Percentiles rank a stretch among this genome's conserved stretches.
These are phyloP conservation scores for Rhizophagus sp. DNA, from an alignment of 192 early-diverging fungal genomes.

Conservation along the genomic window DNA sequence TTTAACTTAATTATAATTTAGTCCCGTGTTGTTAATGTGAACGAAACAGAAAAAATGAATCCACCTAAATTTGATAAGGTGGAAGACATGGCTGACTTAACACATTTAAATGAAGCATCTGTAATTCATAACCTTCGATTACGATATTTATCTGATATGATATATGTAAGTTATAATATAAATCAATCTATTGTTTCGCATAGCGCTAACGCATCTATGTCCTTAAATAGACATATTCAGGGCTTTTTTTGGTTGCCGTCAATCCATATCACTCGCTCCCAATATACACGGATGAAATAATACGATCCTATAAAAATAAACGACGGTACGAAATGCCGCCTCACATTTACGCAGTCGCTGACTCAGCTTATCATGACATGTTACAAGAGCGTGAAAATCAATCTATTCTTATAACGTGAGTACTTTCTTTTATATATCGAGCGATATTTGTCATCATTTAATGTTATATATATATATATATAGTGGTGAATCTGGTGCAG, in stretches of 20 bases:
- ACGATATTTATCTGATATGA: slow-evolving; percentile 86
- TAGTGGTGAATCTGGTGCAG: slow-evolving; percentile 97
- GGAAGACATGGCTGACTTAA: slow-evolving; percentile 98
- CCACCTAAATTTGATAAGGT: slow-evolving; percentile 99
- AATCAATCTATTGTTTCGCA: neutral
- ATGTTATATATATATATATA: slow-evolving; percentile 1
- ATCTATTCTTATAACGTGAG: slow-evolving; percentile 94
- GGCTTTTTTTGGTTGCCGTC: slow-evolving; percentile 96
- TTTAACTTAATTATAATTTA: neutral
- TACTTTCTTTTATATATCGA: neutral
- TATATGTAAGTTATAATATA: slow-evolving; percentile 72
- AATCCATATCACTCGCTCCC: slow-evolving; percentile 94
- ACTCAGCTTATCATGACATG: slow-evolving; percentile 96
- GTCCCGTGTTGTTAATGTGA: slow-evolving; percentile 59
- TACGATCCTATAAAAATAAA: slow-evolving; percentile 71
- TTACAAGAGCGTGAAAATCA: slow-evolving; percentile 91
- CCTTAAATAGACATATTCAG: slow-evolving; percentile 87
- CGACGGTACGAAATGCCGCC: slow-evolving; percentile 74
- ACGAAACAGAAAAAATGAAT: slow-evolving; percentile 94
- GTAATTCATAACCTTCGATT: slow-evolving; percentile 96
- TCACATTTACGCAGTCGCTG: slow-evolving; percentile 93
- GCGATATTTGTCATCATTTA: neutral
- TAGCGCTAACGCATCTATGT: neutral
- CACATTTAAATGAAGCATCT: slow-evolving; percentile 95
- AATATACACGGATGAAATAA: slow-evolving; percentile 82